A percentile compares a stretch with the other conserved stretches of the same genome.
Conservation (phyloP, 208 protist genomes). For the Naegleria fowleri region DNA sequence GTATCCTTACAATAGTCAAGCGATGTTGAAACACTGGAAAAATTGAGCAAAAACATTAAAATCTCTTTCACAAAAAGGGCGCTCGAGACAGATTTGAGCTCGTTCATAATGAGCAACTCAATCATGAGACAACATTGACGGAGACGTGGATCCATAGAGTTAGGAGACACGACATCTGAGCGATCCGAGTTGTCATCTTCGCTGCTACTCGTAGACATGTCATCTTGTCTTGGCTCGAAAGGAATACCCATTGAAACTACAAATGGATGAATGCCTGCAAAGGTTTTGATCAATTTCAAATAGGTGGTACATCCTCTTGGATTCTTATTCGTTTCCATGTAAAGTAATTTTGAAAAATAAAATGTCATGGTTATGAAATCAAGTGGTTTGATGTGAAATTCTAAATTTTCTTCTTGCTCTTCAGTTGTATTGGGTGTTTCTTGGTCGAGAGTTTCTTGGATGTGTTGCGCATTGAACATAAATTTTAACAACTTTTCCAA, state of each 20-base stretch:
- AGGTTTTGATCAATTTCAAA: slow-evolving; percentile 2
- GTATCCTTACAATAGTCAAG: background rate
- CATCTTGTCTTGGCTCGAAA: background rate
- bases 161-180: background rate
- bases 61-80: background rate
- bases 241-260: background rate
- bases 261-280: background rate
- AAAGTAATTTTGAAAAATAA: background rate
- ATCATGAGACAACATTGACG: background rate
- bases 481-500: background rate
- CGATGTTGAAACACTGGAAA: background rate
- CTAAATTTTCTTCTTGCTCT: background rate
- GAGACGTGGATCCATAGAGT: too few species aligned
- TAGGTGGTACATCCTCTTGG: background rate
- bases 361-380: background rate
- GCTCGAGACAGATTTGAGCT: background rate
- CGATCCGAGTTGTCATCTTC: background rate
- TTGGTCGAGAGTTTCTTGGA: background rate
- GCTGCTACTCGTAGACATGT: background rate
- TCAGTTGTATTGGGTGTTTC: background rate
- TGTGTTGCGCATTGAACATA: background rate
- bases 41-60: background rate
- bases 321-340: background rate
- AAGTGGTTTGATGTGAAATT: background rate
- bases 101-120: background rate